phyloP scores from a whole-genome alignment of 495 filamentous ascomycete genomes.

The Astrothelium subdiscretum region DNA sequence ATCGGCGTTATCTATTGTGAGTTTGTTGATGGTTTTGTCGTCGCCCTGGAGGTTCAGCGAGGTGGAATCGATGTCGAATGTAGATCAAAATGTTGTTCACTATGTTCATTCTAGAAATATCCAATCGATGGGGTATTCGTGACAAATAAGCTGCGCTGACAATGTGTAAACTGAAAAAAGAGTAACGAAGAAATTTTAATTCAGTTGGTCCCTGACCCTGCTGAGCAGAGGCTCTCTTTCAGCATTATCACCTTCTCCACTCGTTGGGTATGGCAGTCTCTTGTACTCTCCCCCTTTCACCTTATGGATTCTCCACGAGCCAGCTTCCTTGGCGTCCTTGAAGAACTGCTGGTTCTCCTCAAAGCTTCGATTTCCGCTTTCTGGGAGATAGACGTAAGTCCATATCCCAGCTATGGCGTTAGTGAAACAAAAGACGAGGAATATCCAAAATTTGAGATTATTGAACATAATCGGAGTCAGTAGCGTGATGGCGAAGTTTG shows the following conservation, averaged over 20 bases:
- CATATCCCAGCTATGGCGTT: conserved; percentile 42
- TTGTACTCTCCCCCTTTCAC: conserved; percentile 36
- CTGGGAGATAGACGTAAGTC: conserved; percentile 40
- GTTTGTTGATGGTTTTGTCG: no score
- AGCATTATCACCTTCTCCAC: conserved; percentile 23
- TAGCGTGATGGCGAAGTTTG: conserved; percentile 45
- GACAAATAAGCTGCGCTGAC: no score
- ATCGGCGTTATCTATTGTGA: no score
- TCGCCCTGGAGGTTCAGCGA: no score
- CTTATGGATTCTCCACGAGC: conserved; percentile 37
- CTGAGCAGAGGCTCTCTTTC: conserved; percentile 33
- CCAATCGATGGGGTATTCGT: no score
- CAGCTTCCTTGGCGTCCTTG: conserved; percentile 32
- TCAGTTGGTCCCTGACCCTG: conserved; percentile 26
- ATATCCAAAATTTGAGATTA: conserved; percentile 42
- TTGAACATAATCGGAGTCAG: conserved; percentile 47
- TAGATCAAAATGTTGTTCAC: no score
- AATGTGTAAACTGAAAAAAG: no score
- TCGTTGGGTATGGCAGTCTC: conserved; percentile 32
- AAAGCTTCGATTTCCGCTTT: conserved; percentile 42
- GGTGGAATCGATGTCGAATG: no score
- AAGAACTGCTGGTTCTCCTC: conserved; percentile 49
- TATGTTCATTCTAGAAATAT: no score
- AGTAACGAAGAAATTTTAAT: background rate
- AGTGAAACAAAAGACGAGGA: conserved; percentile 41